Conservation (phyloP, 495 filamentous ascomycete genomes). For the Penicillium alfredii region DNA sequence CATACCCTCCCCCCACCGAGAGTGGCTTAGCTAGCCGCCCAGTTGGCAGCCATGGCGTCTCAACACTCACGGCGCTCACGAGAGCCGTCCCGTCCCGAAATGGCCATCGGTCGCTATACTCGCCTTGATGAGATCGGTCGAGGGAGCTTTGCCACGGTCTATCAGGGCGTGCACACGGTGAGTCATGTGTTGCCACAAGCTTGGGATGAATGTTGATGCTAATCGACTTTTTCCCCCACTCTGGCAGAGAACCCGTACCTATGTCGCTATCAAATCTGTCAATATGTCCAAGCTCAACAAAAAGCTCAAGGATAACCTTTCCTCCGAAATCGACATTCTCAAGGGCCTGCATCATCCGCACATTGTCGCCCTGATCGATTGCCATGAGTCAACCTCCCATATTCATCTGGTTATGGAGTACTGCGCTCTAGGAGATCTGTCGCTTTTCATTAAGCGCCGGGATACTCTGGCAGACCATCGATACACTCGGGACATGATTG, state of each 20-base stretch:
- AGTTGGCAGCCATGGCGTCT: slow-evolving; percentile 36
- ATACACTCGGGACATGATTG: slow-evolving; percentile 75
- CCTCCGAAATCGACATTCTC: slow-evolving; percentile 89
- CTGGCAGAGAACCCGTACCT: slow-evolving; percentile 51
- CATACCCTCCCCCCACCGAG: slow-evolving; percentile 2
- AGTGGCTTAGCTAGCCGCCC: slow-evolving; percentile 11
- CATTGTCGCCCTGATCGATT: slow-evolving; percentile 93
- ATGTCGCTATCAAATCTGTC: slow-evolving; percentile 95
- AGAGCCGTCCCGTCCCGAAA: slow-evolving; percentile 45
- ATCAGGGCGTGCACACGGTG: slow-evolving; percentile 78
- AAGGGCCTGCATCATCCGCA: slow-evolving; percentile 90
- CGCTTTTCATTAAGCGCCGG: slow-evolving; percentile 89
- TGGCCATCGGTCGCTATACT: slow-evolving; percentile 69
- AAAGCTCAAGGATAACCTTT: slow-evolving; percentile 94
- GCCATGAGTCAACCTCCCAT: slow-evolving; percentile 74
- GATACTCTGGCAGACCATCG: slow-evolving; percentile 69
- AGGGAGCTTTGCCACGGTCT: slow-evolving; percentile 94
- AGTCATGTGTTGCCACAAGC: slow-evolving; percentile 26
- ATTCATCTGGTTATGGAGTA: slow-evolving; percentile 99
- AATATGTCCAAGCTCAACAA: slow-evolving; percentile 82
- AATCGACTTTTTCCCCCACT: slow-evolving; percentile 22
- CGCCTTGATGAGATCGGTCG: slow-evolving; percentile 83
- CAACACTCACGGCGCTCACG: slow-evolving; percentile 40
- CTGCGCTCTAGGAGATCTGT: slow-evolving; percentile 89
- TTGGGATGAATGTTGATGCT: slow-evolving; percentile 27